Base-by-base conservation (phyloP, 2,329 filamentous ascomycete genomes). In the Neopestalotiopsis sp. region DNA sequence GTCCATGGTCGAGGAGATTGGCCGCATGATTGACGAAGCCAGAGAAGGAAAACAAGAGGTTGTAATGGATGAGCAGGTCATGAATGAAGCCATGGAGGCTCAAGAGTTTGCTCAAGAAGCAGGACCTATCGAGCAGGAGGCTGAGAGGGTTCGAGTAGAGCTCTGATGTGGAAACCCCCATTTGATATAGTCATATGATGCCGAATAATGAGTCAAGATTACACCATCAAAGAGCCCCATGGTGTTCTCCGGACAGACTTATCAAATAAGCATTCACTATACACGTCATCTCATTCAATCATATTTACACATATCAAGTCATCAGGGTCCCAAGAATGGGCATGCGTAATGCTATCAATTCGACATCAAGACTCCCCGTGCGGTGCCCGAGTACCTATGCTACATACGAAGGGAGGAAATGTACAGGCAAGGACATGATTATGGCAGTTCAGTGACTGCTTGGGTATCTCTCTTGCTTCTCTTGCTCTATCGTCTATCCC, bases 1-100 rank as follows among this genome's bases (percentile, higher is more conserved):
- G 13, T 81, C 82, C 7, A 75, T 89, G 73, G 76, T 85, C 7
- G 86, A 89, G 45, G 78, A 88, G 70, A 82, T 93, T 24, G 85
- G 84, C 45, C 85, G 83, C 74, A 84, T 89, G 59, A 83, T 90
- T 61, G 84, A 85, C 40, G 70, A 72, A 67, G 76, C 73, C 10
- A 30, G 78, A 78, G 42, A 77, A 77, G 58, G 69, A 74, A 69
- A 68, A 74, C 74, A 79, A 78, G 69, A 84, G 83, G 9, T 75
- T 72, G 65, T 69, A 13, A 42, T 56, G 10, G 30, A 34, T 40
- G 32, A 10, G 9, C 7, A 34, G 1, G 84, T 38, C 10, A 10
- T 38, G 10, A 1, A 84, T 70, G 84, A 86, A 38, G 79, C 80
- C 24, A 77, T 85, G 12, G 75, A 78, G 58, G 72, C 73, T 69